Evolutionary conservation across 106 monocot genomes (phyloP).

Genomic region (Acorus calamus): DNA sequence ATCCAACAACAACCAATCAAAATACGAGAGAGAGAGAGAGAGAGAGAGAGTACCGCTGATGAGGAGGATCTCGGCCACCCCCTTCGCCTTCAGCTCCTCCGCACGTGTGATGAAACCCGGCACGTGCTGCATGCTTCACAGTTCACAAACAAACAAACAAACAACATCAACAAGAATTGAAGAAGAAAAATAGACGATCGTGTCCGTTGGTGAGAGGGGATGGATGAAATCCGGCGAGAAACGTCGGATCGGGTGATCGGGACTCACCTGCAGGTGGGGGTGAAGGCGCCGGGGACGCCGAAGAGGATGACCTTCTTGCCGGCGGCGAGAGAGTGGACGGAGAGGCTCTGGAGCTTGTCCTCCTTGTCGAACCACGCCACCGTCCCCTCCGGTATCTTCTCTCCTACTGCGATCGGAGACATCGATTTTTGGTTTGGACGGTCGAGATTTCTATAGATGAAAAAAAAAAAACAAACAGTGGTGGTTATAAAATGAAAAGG

Average conservation of each 20-base stretch:
- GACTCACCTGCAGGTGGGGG: constrained; percentile 87
- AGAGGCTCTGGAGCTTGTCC: constrained; percentile 55
- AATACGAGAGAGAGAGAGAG: not conserved
- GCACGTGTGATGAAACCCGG: constrained; percentile 69
- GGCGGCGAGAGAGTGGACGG: constrained; percentile 67
- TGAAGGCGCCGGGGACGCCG: constrained; percentile 96
- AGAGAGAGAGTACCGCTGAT: constrained; percentile 57
- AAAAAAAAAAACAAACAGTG: no score
- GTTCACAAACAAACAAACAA: not conserved
- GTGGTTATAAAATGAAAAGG: no score
- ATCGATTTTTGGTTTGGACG: constrained; percentile 9
- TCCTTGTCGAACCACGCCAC: constrained; percentile 74
- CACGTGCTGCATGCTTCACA: constrained; percentile 76
- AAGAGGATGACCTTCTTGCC: constrained; percentile 93
- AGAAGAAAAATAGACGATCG: not conserved
- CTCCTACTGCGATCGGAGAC: constrained; percentile 85
- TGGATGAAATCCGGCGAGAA: not conserved
- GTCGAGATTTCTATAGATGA: no score
- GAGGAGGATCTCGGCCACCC: constrained; percentile 80
- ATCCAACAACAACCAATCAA: not conserved
- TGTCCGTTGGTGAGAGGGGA: no score
- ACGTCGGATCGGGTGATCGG: no score
- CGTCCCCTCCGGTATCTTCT: constrained; percentile 64
- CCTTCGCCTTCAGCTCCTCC: constrained; percentile 78
- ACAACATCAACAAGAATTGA: not conserved